Conservation (phyloP, 2,329 filamentous ascomycete genomes). For the Pseudogymnoascus verrucosus region DNA sequence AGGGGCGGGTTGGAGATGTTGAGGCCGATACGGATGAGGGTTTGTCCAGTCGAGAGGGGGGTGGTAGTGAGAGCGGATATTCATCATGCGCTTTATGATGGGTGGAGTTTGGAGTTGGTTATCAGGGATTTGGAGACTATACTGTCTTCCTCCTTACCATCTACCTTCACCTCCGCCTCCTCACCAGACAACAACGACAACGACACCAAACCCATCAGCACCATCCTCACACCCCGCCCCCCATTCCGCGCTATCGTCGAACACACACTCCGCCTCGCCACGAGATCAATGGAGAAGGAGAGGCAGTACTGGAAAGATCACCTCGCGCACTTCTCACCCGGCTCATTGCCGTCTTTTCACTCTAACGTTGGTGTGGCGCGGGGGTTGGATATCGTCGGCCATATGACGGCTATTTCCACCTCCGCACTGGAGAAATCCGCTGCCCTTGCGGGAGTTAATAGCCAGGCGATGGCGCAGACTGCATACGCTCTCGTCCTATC, state of each 20-base stretch:
- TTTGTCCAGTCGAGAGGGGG: accelerated
- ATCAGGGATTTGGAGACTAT: conserved; percentile 55
- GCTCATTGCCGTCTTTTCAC: conserved; percentile 51
- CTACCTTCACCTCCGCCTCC: conserved; percentile 52
- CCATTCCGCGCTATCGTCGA: conserved; percentile 53
- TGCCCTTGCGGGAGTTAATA: conserved; percentile 32
- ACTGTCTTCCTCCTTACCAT: conserved; percentile 18
- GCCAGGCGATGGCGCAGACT: conserved; percentile 70
- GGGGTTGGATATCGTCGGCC: conserved; percentile 24
- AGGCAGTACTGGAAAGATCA: conserved; percentile 63
- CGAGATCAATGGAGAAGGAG: conserved; percentile 17
- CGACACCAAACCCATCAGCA: background rate
- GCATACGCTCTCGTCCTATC: conserved; percentile 59
- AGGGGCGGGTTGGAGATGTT: conserved; percentile 10
- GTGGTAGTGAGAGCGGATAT: conserved; percentile 41
- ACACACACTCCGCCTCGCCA: conserved; percentile 34
- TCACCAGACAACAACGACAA: no score
- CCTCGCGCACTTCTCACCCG: conserved; percentile 48
- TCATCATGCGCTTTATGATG: conserved; percentile 83
- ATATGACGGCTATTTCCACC: conserved; percentile 27
- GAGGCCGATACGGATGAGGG: background rate
- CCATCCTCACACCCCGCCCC: conserved; percentile 35
- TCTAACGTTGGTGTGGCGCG: conserved; percentile 26
- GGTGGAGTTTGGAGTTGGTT: conserved; percentile 81
- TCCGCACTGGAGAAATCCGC: conserved; percentile 20